Evolutionary conservation across 306 rosid genomes (phyloP).

Genomic region (Prunus persica): DNA sequence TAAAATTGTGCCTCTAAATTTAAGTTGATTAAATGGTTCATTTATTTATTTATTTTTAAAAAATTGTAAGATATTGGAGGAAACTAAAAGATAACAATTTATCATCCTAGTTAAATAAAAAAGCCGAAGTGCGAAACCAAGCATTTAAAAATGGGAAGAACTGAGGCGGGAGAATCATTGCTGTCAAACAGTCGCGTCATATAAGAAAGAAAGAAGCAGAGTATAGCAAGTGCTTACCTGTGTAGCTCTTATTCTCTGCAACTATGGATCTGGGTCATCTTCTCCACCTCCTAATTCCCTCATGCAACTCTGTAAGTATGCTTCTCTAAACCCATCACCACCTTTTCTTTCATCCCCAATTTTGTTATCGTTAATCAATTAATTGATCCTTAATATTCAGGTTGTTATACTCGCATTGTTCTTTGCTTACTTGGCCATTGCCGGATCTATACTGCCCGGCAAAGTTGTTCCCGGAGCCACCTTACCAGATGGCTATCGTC

Average conservation of each 20-base stretch:
- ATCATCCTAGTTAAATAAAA: too few species aligned
- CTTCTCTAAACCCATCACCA: not conserved
- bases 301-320: slow-evolving; percentile 48
- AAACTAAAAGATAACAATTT: too few species aligned
- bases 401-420: slow-evolving; percentile 51
- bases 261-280: slow-evolving; percentile 53
- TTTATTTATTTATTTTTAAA: too few species aligned
- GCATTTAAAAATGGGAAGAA: not conserved
- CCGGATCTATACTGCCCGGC: slow-evolving; percentile 68
- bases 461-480: slow-evolving; percentile 68
- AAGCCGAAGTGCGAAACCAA: too few species aligned
- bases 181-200: too few species aligned
- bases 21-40: too few species aligned
- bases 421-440: slow-evolving; percentile 72
- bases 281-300: slow-evolving; percentile 41
- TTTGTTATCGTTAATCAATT: not conserved
- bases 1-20: too few species aligned
- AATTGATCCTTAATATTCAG: slow-evolving; percentile 32
- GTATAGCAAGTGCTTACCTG: not conserved
- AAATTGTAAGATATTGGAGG: too few species aligned
- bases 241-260: not conserved
- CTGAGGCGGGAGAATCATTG: not conserved
- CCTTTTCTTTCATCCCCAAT: too few species aligned
- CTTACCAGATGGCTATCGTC: slow-evolving; percentile 64
- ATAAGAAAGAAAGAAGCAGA: not conserved